A percentile compares a stretch with the other conserved stretches of the same genome.
These are phyloP conservation scores for Bifiguratus adelaidae DNA, from an alignment of 192 early-diverging fungal species.

Conservation along the genomic window DNA sequence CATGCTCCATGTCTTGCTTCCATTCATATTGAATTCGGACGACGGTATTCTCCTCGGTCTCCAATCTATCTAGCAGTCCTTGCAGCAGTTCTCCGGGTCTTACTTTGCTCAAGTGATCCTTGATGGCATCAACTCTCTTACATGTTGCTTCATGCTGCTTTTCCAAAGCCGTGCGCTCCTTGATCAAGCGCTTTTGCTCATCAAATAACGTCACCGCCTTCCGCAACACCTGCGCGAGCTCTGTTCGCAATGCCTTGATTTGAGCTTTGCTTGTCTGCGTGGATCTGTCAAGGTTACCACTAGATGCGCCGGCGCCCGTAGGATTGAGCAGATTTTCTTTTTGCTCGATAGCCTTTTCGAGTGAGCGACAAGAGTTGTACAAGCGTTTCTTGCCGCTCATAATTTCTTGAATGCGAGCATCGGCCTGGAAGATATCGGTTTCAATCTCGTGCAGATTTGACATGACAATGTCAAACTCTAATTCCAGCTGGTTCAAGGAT, in stretches of 20 bases:
- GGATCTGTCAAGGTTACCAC: slow-evolving; percentile 12
- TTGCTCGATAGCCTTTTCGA: slow-evolving; percentile 18
- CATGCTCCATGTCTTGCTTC: slow-evolving; percentile 16
- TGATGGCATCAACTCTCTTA: slow-evolving; percentile 18
- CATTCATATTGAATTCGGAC: slow-evolving; percentile 14
- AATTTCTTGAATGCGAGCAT: slow-evolving; percentile 19
- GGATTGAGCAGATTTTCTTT: neutral
- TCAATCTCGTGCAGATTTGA: slow-evolving; percentile 39
- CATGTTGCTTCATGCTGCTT: slow-evolving; percentile 21
- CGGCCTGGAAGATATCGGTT: slow-evolving; percentile 27
- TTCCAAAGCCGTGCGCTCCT: slow-evolving; percentile 20
- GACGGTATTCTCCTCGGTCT: slow-evolving; percentile 8
- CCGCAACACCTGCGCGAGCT: slow-evolving; percentile 21
- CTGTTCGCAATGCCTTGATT: slow-evolving; percentile 11
- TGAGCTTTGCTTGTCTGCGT: slow-evolving; percentile 18
- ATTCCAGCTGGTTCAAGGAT: slow-evolving; percentile 29
- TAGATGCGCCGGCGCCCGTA: slow-evolving; percentile 9
- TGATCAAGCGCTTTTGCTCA: slow-evolving; percentile 14
- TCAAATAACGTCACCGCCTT: slow-evolving; percentile 22
- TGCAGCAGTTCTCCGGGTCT: slow-evolving; percentile 29
- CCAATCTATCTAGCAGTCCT: slow-evolving; percentile 25
- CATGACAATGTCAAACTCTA: slow-evolving; percentile 37
- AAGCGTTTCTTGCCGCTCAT: slow-evolving; percentile 28
- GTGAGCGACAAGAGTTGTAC: slow-evolving; percentile 22
- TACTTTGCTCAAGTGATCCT: slow-evolving; percentile 23